Evolutionary conservation across 2,329 filamentous ascomycete genomes (phyloP).

Genomic region (Metarhizium rileyi): DNA sequence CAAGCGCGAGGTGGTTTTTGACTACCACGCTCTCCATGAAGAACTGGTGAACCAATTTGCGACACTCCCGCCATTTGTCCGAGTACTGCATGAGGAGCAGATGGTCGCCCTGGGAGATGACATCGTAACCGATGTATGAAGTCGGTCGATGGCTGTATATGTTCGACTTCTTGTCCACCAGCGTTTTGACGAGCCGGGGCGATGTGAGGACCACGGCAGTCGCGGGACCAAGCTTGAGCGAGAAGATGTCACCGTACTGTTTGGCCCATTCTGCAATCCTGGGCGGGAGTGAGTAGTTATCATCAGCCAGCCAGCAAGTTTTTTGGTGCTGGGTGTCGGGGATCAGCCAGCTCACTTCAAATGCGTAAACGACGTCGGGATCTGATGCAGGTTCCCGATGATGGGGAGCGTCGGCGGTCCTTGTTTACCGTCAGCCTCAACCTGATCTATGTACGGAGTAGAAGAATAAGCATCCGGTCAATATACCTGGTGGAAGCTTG

Average conservation of each 20-base stretch:
- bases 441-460: no score
- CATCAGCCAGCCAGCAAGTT: background rate
- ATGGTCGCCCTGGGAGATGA: constrained; percentile 37
- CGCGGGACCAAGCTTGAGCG: constrained; percentile 30
- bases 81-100: constrained; percentile 17
- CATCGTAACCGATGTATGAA: constrained; percentile 28
- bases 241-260: constrained; percentile 31
- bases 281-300: background rate
- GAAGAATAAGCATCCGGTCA: background rate
- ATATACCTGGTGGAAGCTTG: background rate
- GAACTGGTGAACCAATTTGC: constrained; percentile 35
- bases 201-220: constrained; percentile 27
- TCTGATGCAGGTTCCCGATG: constrained; percentile 28
- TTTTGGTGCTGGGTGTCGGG: constrained; percentile 15
- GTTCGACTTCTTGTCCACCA: constrained; percentile 14
- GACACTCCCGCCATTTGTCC: constrained; percentile 29
- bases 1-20: constrained; percentile 29
- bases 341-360: constrained; percentile 14
- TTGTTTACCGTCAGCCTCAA: background rate
- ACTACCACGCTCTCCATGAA: constrained; percentile 35
- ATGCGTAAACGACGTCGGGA: constrained; percentile 6
- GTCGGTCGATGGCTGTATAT: constrained; percentile 33
- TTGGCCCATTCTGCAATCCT: constrained; percentile 26
- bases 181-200: background rate
- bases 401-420: constrained; percentile 31